Base-by-base conservation (phyloP, 257 asterid species). In the Handroanthus guayacan region DNA sequence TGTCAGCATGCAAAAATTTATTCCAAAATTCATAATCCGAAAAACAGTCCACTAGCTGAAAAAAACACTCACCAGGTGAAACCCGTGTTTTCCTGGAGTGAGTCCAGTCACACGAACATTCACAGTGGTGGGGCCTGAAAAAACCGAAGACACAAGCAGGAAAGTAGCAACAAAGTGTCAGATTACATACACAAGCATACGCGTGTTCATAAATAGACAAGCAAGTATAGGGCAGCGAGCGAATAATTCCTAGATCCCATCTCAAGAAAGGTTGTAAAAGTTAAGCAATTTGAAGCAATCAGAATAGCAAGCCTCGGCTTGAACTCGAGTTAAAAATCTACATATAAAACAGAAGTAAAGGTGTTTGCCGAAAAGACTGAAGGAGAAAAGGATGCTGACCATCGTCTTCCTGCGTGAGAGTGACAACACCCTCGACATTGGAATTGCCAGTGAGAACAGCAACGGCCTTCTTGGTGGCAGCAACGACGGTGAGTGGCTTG, bases 71-170 rank as follows among this genome's bases (percentile, higher is more conserved):
- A 95, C 99, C 14, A 95, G 84, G 83, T 95, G 99, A 76, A 95
- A 95, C 44, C 99, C 99, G 72, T 95, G 99, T 67, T 85, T 85
- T 74, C 99, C 99, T 0, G 98, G 97, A 75, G 98, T 10, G 76
- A 95, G 97, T 31, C 99, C 99, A 54, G 91, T 88, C 5, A 92
- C 17, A 25, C 95, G 96, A 76, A 91, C 98, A 38, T 61, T 87
- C 85, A 95, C 99, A 17, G 93, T 91, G 9, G 99, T 95, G 3
- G 94, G 98, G 18, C 97, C 99, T 94, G 76, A 50, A 81, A 25
- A 41, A 34, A 54, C 50, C 72, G 64, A 56, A 18, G 78, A 62
- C 48, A 65, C 62, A 72, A 18, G 44, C 62, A 75, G 62, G 6
- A 78, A 72, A 55, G 50, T 34, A 48, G 25, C 58, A 68, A 65